Evolutionary conservation across 371 early-diverging fungal genomes (phyloP).

Genomic region (Coemansia sp.): DNA sequence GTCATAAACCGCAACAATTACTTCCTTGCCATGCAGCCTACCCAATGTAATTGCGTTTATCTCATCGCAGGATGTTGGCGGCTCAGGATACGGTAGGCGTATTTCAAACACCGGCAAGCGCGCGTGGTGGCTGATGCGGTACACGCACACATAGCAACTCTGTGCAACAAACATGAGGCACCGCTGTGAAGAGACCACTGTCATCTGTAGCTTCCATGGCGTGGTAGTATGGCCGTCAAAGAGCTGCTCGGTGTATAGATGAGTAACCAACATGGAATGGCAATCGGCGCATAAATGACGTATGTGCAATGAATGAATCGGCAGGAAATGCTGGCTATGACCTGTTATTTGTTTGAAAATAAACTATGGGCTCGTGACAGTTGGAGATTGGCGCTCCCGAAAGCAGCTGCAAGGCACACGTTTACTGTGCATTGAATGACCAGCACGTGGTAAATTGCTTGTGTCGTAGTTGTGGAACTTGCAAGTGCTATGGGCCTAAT

Average conservation of each 20-base stretch:
- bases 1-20: conserved; percentile 31
- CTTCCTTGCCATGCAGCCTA: conserved; percentile 4
- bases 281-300: not conserved
- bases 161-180: conserved; percentile 22
- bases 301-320: not conserved
- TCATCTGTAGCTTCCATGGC: conserved; percentile 39
- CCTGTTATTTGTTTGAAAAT: too few species aligned
- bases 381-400: too few species aligned
- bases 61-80: conserved; percentile 8
- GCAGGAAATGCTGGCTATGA: too few species aligned
- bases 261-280: conserved; percentile 15
- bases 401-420: too few species aligned
- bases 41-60: conserved; percentile 43
- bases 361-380: too few species aligned
- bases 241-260: conserved; percentile 19
- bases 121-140: conserved; percentile 22
- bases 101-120: conserved; percentile 11
- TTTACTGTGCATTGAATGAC: too few species aligned
- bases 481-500: too few species aligned
- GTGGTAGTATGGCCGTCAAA: conserved; percentile 6
- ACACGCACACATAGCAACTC: conserved; percentile 12
- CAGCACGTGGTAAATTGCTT: too few species aligned
- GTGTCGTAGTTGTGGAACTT: too few species aligned
- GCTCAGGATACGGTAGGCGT: conserved; percentile 12
- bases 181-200: conserved; percentile 29